Conservation (phyloP, 164 flowering plant genomes). For the Tetracentron sinense region DNA sequence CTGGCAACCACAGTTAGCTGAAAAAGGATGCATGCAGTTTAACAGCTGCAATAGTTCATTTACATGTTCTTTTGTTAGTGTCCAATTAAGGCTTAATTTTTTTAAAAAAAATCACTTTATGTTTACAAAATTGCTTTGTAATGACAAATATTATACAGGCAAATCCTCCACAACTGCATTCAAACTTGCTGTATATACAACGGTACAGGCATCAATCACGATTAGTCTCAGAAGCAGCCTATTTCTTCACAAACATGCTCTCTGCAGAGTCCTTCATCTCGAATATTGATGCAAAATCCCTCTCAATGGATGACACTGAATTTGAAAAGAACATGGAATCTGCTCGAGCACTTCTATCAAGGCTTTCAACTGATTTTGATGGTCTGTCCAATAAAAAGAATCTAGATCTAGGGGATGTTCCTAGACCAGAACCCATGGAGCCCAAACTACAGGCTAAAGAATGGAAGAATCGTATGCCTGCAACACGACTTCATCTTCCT, state of each 20-base stretch:
- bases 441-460: slow-evolving; percentile 28
- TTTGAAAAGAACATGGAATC: slow-evolving; percentile 79
- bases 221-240: slow-evolving; percentile 81
- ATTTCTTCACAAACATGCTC: slow-evolving; percentile 88
- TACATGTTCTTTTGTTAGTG: no score
- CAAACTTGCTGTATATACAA: slow-evolving; percentile 82
- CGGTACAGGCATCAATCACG: slow-evolving; percentile 80
- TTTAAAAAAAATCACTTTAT: no score
- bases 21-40: no score
- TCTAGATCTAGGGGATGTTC: slow-evolving; percentile 20
- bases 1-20: no score
- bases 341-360: slow-evolving; percentile 67
- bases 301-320: slow-evolving; percentile 89
- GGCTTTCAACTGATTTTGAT: slow-evolving; percentile 45
- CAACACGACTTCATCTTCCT: slow-evolving; percentile 12
- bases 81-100: no score
- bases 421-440: slow-evolving; percentile 28
- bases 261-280: slow-evolving; percentile 86
- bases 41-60: no score
- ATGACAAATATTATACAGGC: no score
- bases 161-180: slow-evolving; percentile 94
- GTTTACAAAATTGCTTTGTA: no score
- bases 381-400: slow-evolving; percentile 27
- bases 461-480: slow-evolving; percentile 12
- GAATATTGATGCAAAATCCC: slow-evolving; percentile 72